Evolutionary conservation across 2,329 filamentous ascomycete species (phyloP).

Genomic region (Fusarium sp.): DNA sequence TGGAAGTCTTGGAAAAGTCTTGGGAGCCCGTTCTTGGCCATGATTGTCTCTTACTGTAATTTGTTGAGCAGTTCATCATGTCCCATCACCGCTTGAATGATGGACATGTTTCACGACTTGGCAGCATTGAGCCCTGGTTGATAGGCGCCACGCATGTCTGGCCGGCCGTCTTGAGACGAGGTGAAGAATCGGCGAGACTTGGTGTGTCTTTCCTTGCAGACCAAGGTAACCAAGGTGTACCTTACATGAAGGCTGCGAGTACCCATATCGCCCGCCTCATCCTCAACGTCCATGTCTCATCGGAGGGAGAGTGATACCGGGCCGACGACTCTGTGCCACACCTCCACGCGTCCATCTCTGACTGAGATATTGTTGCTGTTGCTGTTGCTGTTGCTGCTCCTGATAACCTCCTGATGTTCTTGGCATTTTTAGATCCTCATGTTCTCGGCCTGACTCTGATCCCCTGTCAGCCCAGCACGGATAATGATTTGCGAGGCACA

Average conservation of each 20-base stretch:
- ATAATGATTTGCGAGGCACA: conserved; percentile 18
- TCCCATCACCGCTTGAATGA: neutral
- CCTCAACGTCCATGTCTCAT: neutral
- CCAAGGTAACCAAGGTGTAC: neutral
- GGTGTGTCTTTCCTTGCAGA: neutral
- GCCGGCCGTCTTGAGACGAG: neutral
- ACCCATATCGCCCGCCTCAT: neutral
- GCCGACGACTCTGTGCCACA: conserved; percentile 10
- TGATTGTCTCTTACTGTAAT: neutral
- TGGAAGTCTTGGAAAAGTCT: conserved; percentile 5
- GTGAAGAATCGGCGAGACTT: neutral
- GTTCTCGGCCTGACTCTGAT: conserved; percentile 1
- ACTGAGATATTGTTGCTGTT: neutral
- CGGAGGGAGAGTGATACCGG: neutral
- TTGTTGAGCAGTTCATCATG: neutral
- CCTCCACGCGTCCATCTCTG: conserved; percentile 7
- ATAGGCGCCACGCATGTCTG: conserved; percentile 6
- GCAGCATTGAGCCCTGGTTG: neutral
- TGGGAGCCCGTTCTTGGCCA: neutral
- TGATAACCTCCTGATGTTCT: neutral
- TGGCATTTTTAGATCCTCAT: conserved; percentile 16
- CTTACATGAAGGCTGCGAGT: conserved; percentile 5
- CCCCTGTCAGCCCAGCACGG: conserved; percentile 20
- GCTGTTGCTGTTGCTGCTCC: neutral
- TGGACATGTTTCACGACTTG: conserved; percentile 6